Conservation (phyloP, 306 rosid species). For the Citrullus amarus region DNA sequence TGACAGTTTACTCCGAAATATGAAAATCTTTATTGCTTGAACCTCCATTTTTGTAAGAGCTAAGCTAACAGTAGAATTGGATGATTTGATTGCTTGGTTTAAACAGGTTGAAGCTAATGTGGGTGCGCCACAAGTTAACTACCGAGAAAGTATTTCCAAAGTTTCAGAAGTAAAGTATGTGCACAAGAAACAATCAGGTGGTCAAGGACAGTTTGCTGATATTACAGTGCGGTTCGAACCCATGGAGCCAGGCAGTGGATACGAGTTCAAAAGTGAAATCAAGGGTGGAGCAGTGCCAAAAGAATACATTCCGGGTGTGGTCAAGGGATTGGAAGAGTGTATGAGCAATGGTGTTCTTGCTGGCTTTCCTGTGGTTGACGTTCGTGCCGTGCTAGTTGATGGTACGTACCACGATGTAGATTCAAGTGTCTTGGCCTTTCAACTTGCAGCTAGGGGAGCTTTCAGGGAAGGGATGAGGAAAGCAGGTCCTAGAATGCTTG, state of each 20-base stretch:
- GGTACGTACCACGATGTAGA: conserved; percentile 95
- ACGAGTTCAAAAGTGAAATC: conserved; percentile 96
- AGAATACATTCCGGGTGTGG: conserved; percentile 92
- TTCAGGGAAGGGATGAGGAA: conserved; percentile 73
- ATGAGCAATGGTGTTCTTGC: conserved; percentile 93
- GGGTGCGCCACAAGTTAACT: conserved; percentile 98
- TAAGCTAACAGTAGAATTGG: neutral
- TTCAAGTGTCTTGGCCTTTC: conserved; percentile 94
- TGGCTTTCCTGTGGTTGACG: conserved; percentile 88
- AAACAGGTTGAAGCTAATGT: conserved; percentile 89
- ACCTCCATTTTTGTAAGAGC: neutral
- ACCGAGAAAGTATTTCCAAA: conserved; percentile 89
- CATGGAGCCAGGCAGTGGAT: conserved; percentile 77
- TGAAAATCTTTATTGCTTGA: neutral
- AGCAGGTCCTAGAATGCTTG: conserved; percentile 88
- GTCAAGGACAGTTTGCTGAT: conserved; percentile 96
- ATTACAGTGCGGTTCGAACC: conserved; percentile 86
- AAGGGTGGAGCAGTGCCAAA: conserved; percentile 94
- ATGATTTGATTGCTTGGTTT: conserved; percentile 3
- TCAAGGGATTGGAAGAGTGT: conserved; percentile 97
- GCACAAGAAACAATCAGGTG: conserved; percentile 98
- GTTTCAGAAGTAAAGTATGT: conserved; percentile 56
- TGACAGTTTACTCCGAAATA: neutral
- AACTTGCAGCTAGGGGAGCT: conserved; percentile 96
- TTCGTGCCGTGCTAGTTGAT: conserved; percentile 69